Base-by-base conservation (phyloP, 352 stramenopile species). In the Pythium pyrilobum region DNA sequence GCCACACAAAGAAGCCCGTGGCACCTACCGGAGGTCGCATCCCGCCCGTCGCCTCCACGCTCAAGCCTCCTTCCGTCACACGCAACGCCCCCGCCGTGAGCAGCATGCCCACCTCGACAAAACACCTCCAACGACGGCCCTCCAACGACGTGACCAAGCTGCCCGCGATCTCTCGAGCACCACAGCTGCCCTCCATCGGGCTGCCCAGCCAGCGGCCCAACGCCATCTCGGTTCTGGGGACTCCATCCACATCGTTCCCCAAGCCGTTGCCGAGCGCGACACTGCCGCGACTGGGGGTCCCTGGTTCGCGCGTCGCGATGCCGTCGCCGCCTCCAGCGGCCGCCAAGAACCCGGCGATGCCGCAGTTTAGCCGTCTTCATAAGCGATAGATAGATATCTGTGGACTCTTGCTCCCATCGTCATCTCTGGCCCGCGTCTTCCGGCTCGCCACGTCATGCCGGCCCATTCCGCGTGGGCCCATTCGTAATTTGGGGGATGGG, bases 321-420 rank as follows among this genome's bases (percentile, higher is more conserved):
- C 72, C 73, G 48, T 82, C 71, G 1, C 64, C 63, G 7, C 75
- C 76, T 11, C 60, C 63, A 3, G 58, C 63, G 27, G 57, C 69
- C 3, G 53, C 59, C 8, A 69, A 71, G 33, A 85, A 70, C 23
- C 41, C 62, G 25, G 64, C 56, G 31, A 77, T 74, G 58, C 77
- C 74, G 41, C 68, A 76, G 51, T 87, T 84, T 40, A 87, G 77
- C 46, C 74, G 77, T 18, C 62, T 87, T 6, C 67, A 85, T 47
- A 85, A 85, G 45, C 72, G 74, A 60, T 82, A 67, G 74, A 50
- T 37, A 33, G 27, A 44, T 39, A 47, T 36, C 18, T 15, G 5
- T 41, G 40, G 40, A 25, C 29, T n/a, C 31, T 28, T 31, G 7
- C 39, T 10, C 5, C 11, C 15, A 3, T 43, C 50, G 50, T 58